Evolutionary conservation across 2,329 filamentous ascomycete genomes (phyloP), one percentile per base, ranked within the genome.

Genomic region (Zopfia rhizophila): DNA sequence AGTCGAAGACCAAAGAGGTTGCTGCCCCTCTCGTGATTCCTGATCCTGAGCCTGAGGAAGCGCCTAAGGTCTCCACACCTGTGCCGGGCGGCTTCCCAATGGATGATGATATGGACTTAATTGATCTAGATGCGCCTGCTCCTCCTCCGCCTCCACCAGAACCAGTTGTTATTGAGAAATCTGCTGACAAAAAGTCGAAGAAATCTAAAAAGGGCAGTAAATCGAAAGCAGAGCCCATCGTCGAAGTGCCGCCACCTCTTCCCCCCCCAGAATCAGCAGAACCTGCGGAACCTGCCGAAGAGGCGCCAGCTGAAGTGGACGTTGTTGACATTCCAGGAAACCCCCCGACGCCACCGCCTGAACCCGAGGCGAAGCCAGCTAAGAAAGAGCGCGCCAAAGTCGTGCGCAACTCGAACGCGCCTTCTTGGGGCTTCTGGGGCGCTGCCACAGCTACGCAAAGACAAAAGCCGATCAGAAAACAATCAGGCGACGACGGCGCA

Each of bases 321-420:
- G 48, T 59, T 30, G 58, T 63, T 17, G 64, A 53, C n/a, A 45
- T 33, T 4, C 54, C 58, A 12, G 49, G 45, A 10, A 70, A 71
- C 44, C 73, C 76, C 23, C 78, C 78, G 7, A 81, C 79, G 18
- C 79, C 81, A 36, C 75, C 78, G 40, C 48, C 56, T 7, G 58
- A 56, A 43, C 62, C 55, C 32, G 66, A 65, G 36, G 60, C 57
- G 21, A 68, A 70, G 33, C 65, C 79, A 10, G 58, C 60, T 49
- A 83, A 85, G 72, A 95, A 88, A 67, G 89, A 95, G 53, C 87
- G 91, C 11, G 76, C 88, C 19, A 90, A 87, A 63, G 83, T 91
- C 53, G 89, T 85, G 58, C 88, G 90, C 46, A 86, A 88, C 25
- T 80, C 82, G 47, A 80, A 79, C 24, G 73, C 72, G n/a, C 78